These are phyloP conservation scores for Pythium vanterpoolii DNA, from an alignment of 352 stramenopile genomes.

Conservation along the genomic window DNA sequence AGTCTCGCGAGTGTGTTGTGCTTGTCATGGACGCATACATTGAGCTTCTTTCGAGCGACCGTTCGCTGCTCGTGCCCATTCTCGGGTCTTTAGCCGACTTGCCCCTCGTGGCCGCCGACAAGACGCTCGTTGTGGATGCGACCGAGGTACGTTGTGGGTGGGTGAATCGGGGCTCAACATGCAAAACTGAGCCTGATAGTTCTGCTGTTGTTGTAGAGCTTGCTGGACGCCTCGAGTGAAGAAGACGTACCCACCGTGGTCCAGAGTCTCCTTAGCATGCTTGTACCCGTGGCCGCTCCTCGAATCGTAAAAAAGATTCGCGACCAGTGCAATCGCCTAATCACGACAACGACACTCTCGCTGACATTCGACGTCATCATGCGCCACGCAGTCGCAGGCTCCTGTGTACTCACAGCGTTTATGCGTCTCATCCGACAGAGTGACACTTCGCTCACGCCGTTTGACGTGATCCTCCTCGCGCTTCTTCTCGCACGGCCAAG, in stretches of 20 bases:
- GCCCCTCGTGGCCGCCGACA: constrained; percentile 56
- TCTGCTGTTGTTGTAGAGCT: constrained; percentile 23
- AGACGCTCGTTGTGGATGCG: constrained; percentile 56
- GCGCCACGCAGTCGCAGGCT: constrained; percentile 54
- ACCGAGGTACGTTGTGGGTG: constrained; percentile 39
- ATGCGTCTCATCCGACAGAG: constrained; percentile 40
- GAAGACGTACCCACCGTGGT: constrained; percentile 78
- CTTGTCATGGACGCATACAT: constrained; percentile 72
- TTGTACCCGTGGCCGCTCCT: constrained; percentile 42
- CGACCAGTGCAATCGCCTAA: constrained; percentile 55
- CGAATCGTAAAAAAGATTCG: constrained; percentile 56
- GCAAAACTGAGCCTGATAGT: neutral
- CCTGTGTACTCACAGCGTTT: constrained; percentile 41
- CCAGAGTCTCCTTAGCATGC: constrained; percentile 72
- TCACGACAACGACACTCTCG: constrained; percentile 41
- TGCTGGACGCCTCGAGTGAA: constrained; percentile 72
- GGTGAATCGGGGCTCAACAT: neutral
- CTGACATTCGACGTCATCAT: constrained; percentile 68
- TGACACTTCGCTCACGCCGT: constrained; percentile 43
- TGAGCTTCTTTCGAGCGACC: constrained; percentile 72
- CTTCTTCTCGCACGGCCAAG: constrained; percentile 55
- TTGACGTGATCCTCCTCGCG: constrained; percentile 63
- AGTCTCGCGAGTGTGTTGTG: constrained; percentile 75
- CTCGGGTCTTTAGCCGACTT: constrained; percentile 75
- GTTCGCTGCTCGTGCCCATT: constrained; percentile 73